Conservation (phyloP, 441 rosid genomes). For the Omphalea diandra region DNA sequence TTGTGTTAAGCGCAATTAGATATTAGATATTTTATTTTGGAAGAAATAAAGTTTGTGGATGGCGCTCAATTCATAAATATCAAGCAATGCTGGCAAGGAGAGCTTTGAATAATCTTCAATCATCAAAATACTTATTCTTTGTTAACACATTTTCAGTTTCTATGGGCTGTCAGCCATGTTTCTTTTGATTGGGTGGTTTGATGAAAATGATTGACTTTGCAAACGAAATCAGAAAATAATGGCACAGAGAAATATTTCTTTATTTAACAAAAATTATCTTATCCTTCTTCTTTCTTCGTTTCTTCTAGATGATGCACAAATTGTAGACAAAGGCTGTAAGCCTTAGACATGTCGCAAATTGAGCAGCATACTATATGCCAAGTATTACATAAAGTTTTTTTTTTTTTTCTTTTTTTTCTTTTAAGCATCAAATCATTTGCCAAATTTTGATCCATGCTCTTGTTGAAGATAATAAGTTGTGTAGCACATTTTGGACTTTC, state of each 20-base stretch:
- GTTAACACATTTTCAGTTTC: not conserved
- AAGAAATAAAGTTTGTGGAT: not conserved
- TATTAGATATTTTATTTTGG: not conserved
- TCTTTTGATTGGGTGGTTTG: slow-evolving; percentile 4
- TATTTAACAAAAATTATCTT: no score
- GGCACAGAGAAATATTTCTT: no score
- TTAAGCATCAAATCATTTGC: not conserved
- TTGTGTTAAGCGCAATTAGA: not conserved
- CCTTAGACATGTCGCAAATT: not conserved
- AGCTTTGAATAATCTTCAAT: not conserved
- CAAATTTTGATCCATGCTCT: not conserved
- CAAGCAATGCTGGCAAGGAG: not conserved
- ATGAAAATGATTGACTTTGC: slow-evolving; percentile 1
- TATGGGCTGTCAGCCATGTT: not conserved
- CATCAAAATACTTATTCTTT: not conserved
- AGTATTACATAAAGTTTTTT: not conserved
- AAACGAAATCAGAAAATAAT: not conserved
- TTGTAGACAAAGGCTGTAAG: not conserved
- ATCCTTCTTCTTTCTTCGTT: not conserved
- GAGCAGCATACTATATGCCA: not conserved
- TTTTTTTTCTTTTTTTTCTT: no score
- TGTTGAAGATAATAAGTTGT: not conserved
- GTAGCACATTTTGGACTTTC: no score
- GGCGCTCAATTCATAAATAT: not conserved
- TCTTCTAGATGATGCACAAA: not conserved